A percentile compares a stretch with the other conserved stretches of the same genome.
phyloP scores from a whole-genome alignment of 176 grass and related monocot genomes.

The Pontederia paniculata region DNA sequence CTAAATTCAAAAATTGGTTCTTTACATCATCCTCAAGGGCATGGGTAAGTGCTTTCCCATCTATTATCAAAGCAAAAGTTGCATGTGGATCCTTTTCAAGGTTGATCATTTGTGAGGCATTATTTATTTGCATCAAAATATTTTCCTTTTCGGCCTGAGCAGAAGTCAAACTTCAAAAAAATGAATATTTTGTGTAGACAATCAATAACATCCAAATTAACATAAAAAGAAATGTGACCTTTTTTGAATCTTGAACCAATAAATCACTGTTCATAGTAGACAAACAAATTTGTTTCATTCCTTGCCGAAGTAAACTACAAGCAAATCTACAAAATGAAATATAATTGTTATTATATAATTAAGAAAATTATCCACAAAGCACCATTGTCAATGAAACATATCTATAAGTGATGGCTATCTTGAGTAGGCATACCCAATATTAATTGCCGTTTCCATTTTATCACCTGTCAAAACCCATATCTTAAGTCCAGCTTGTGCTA shows the following conservation, averaged over 20 bases:
- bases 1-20: slow-evolving; percentile 79
- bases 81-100: slow-evolving; percentile 92
- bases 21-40: slow-evolving; percentile 80
- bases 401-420: neutral
- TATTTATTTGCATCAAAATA: slow-evolving; percentile 75
- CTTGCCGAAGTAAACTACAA: slow-evolving; percentile 96
- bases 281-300: slow-evolving; percentile 85
- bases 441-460: slow-evolving; percentile 99
- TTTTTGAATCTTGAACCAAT: slow-evolving; percentile 54
- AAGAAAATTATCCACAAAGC: no score
- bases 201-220: slow-evolving; percentile 13
- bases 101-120: slow-evolving; percentile 91
- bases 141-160: slow-evolving; percentile 72
- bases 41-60: slow-evolving; percentile 79
- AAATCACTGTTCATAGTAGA: slow-evolving; percentile 45
- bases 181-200: no score
- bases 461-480: slow-evolving; percentile 98
- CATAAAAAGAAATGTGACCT: slow-evolving; percentile 37
- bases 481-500: slow-evolving; percentile 95
- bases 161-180: slow-evolving; percentile 32
- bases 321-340: slow-evolving; percentile 62
- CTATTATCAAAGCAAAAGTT: slow-evolving; percentile 94
- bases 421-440: slow-evolving; percentile 63
- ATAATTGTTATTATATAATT: neutral
- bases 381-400: neutral